Conservation (phyloP, 441 rosid genomes). For the Melianthus villosus region DNA sequence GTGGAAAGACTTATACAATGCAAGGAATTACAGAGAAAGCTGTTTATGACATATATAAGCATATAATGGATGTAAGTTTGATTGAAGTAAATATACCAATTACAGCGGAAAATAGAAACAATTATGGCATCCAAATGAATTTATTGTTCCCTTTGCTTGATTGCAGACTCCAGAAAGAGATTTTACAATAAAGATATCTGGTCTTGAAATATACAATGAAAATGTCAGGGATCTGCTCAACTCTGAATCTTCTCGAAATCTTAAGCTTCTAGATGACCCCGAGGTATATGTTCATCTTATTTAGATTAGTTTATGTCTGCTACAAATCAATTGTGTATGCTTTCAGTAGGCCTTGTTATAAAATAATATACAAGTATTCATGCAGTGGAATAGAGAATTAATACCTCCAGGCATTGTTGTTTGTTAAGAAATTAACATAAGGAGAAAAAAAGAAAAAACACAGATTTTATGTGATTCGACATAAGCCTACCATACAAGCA, state of each 20-base stretch:
- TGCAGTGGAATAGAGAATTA: no score
- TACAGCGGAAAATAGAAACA: no score
- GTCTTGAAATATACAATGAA: slow-evolving; percentile 88
- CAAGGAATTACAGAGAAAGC: slow-evolving; percentile 97
- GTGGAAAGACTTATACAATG: slow-evolving; percentile 96
- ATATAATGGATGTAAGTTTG: slow-evolving; percentile 54
- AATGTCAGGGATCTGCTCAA: slow-evolving; percentile 77
- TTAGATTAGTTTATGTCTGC: slow-evolving; percentile 1
- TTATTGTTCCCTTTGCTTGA: no score
- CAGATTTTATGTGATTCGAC: no score
- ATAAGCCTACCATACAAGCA: no score
- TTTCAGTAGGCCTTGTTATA: no score
- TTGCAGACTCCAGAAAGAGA: slow-evolving; percentile 86
- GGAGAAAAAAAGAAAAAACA: no score
- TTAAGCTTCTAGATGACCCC: slow-evolving; percentile 92
- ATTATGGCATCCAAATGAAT: no score
- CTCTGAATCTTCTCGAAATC: slow-evolving; percentile 78
- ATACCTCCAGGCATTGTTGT: no score
- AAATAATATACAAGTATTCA: no score
- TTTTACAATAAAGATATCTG: slow-evolving; percentile 80
- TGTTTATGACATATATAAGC: slow-evolving; percentile 76
- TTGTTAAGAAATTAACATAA: no score
- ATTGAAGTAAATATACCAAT: no score
- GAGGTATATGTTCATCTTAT: slow-evolving; percentile 33
- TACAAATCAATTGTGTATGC: slow-evolving; percentile 7